Base-by-base conservation (phyloP, 768 basidiomycete genomes). In the Tulasnella sp. region DNA sequence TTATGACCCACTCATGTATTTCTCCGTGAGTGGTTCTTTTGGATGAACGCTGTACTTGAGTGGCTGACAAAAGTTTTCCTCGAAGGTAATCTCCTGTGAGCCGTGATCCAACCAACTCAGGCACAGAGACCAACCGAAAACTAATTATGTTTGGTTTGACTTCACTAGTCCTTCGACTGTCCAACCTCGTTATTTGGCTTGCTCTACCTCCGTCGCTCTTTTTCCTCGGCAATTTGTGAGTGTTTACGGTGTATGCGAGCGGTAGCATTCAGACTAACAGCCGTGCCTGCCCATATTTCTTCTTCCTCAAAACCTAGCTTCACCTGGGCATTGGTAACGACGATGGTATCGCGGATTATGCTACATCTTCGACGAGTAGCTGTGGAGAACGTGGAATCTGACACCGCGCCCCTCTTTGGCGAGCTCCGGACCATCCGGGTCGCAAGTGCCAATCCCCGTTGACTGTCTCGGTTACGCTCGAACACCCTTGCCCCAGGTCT, bases 341-440 rank as follows among this genome's bases (percentile, higher is more conserved):
- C 74, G n/a, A 34, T 75, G 24, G 74, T 75, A 28, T 75, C 74
- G 5, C 74, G 74, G 14, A 75, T 75, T 24, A 44, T 75, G 37
- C 14, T 46, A 46, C 46, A 46, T 46, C 46, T 46, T 46, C 46
- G 46, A 46, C 46, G 18, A 20, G 46, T 46, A 46, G 46, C 46
- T 18, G 46, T 46, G 4, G 12, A 8, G 16, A 46, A 46, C 46
- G 46, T 46, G 18, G 46, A 46, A 16, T 46, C 46, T 8, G 46
- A 46, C 46, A 46, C 46, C 8, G 46, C 46, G 46, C 16, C 46
- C 16, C 46, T 18, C 3, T 46, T 18, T 20, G 46, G 46, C 46
- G 46, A 46, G 46, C 46, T 46, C 18, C 46, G 46, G 46, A 46
- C 46, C 16, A 46, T 46, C 16, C 46, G 46, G 18, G 46, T 46